phyloP scores from a whole-genome alignment of 306 rosid genomes.

The Calophaca sinica region DNA sequence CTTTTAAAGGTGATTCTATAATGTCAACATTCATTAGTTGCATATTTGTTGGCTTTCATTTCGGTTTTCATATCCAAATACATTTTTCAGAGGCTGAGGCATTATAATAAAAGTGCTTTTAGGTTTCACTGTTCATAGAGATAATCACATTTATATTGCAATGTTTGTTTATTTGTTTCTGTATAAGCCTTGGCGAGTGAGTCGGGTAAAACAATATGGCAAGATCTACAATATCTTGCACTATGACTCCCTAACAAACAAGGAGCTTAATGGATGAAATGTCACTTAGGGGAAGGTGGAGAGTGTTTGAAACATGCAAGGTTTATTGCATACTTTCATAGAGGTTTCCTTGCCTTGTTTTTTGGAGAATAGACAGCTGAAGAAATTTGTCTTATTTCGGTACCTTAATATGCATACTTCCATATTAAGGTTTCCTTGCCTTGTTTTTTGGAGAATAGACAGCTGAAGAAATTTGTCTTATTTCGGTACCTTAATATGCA shows the following conservation, averaged over 20 bases:
- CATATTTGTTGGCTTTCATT: constrained; percentile 18
- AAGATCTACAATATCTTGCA: neutral
- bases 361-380: too few species aligned
- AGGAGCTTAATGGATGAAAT: neutral
- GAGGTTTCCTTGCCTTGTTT: too few species aligned
- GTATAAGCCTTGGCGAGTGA: constrained; percentile 8
- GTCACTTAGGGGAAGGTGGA: too few species aligned
- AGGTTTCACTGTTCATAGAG: constrained; percentile 16
- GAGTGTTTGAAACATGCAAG: too few species aligned
- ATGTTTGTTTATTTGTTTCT: neutral
- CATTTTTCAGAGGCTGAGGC: constrained; percentile 34
- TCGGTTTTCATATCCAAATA: constrained; percentile 22
- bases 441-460: too few species aligned
- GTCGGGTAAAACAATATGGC: neutral
- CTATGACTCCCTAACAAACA: constrained; percentile 5
- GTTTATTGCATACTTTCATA: too few species aligned
- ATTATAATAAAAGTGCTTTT: neutral
- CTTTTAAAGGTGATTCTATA: constrained; percentile 76
- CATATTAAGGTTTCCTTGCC: too few species aligned
- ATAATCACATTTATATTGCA: neutral
- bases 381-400: too few species aligned
- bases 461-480: too few species aligned
- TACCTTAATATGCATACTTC: too few species aligned
- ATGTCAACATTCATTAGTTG: constrained; percentile 13
- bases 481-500: too few species aligned